phyloP scores from a whole-genome alignment of 306 rosid genomes.

The Cucurbita ficifolia region DNA sequence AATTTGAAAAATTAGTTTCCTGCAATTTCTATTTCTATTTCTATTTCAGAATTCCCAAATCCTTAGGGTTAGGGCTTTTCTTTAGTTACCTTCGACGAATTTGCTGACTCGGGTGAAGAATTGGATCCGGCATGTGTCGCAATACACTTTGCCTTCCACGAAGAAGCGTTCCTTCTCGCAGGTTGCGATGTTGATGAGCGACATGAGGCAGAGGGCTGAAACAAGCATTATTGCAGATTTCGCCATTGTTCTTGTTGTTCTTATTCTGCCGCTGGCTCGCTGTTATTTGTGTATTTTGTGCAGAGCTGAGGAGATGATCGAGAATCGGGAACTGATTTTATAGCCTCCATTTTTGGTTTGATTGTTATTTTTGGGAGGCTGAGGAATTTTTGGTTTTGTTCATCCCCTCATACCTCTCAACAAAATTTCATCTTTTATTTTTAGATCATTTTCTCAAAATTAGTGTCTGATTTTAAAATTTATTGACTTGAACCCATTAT shows the following conservation, averaged over 20 bases:
- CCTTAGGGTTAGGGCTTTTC: neutral
- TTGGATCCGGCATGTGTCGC: slow-evolving; percentile 71
- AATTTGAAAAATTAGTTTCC: too few relatives aligned
- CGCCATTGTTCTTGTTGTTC: slow-evolving; percentile 20
- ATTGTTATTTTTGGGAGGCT: neutral
- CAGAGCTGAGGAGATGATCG: neutral
- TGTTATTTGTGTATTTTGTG: neutral
- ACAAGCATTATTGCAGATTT: slow-evolving; percentile 28
- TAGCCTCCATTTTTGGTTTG: neutral
- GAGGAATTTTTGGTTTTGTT: neutral
- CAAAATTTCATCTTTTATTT: neutral
- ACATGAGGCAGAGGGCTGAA: slow-evolving; percentile 44
- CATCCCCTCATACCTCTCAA: neutral
- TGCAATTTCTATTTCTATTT: too few relatives aligned
- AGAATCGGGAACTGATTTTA: neutral
- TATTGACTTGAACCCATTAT: too few relatives aligned
- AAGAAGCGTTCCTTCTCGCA: neutral
- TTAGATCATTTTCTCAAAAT: neutral
- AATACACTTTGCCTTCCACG: slow-evolving; percentile 54
- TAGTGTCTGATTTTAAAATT: too few relatives aligned
- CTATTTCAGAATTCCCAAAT: neutral
- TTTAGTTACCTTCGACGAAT: slow-evolving; percentile 29
- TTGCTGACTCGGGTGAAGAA: slow-evolving; percentile 34
- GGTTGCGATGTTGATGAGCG: slow-evolving; percentile 15
- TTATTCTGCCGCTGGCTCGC: neutral